Base-by-base conservation (phyloP, 768 basidiomycete genomes). In the Pulveroboletus sp. region DNA sequence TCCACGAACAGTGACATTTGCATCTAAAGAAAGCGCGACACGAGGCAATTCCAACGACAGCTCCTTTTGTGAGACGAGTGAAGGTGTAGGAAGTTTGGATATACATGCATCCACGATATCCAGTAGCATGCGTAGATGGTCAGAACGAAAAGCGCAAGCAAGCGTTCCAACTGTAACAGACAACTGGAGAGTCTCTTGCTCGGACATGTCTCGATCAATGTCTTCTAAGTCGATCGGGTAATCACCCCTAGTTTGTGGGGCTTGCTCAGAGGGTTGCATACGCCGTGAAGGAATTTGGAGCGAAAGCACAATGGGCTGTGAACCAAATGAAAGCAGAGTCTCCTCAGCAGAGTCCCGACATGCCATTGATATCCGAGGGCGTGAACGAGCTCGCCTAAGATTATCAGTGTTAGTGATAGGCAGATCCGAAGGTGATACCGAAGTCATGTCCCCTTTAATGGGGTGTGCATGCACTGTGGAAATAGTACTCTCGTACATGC, bases 401-500 rank as follows among this genome's bases (percentile, higher is more conserved):
- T 24, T 28, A 31, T 42, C 47, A 9, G 36, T 33, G 33, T 27
- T 40, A 24, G 36, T 30, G 27, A 28, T 18, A 45, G 50, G 42
- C 36, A 40, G 9, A 38, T 12, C 10, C 10, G 40, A 39, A 37
- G 14, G n/a, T 7, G 42, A 39, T 3, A 38, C 30, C 21, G 49
- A 43, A 31, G 42, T 26, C 15, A 37, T 7, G 41, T 50, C 48
- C 37, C 11, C 12, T 41, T 49, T 24, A 9, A 26, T 17, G 8
- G 46, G 39, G 31, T 46, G 50, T 26, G 32, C 24, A 28, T 58
- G 40, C 41, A 42, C 32, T 15, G 59, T 54, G 9, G 85, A 85
- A 18, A 86, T 56, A 5, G 85, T 85, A 57, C 89, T 92, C 57
- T 86, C 78, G 63, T 91, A 93, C 76, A 92, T 80, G 68, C 83